Evolutionary conservation across 495 filamentous ascomycete genomes (phyloP).

Genomic region (Neurospora intermedia): DNA sequence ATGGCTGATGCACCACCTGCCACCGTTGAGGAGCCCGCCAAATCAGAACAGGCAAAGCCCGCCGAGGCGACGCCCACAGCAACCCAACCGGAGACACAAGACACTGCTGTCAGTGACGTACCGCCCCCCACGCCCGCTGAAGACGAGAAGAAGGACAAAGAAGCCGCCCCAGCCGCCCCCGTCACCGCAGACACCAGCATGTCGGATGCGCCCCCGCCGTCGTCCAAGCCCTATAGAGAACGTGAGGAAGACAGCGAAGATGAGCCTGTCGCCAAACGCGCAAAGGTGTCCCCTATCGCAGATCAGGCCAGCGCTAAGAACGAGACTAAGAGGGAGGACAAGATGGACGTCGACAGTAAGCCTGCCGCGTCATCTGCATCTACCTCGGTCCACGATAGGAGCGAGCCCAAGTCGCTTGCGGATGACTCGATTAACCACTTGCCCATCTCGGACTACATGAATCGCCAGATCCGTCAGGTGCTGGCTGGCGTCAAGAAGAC

Average conservation of each 20-base stretch:
- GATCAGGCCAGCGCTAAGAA: slow-evolving; percentile 21
- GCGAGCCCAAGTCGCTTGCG: slow-evolving; percentile 8
- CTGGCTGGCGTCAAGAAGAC: slow-evolving; percentile 72
- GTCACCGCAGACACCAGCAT: slow-evolving; percentile 25
- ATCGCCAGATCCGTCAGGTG: slow-evolving; percentile 34
- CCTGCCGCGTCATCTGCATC: slow-evolving; percentile 1
- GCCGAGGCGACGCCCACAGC: background rate
- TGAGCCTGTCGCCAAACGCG: slow-evolving; percentile 68
- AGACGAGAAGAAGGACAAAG: slow-evolving; percentile 9
- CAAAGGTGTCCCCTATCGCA: slow-evolving; percentile 35
- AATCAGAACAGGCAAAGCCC: background rate
- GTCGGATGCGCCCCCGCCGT: slow-evolving; percentile 21
- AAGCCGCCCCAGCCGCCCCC: slow-evolving; percentile 9
- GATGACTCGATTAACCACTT: slow-evolving; percentile 19
- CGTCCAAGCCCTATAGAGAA: slow-evolving; percentile 51
- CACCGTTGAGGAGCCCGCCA: background rate
- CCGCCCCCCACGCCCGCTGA: slow-evolving; percentile 14
- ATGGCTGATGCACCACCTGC: slow-evolving; percentile 14
- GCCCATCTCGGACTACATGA: slow-evolving; percentile 36
- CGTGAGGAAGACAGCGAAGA: slow-evolving; percentile 61
- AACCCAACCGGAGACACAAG: slow-evolving; percentile 15
- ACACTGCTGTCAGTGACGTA: slow-evolving; percentile 17
- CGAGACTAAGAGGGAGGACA: background rate
- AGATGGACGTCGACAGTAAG: slow-evolving; percentile 13
- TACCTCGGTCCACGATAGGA: background rate